Base-by-base conservation (phyloP, 1,139 yeast genomes). In the Candida pseudoviswanathii region DNA sequence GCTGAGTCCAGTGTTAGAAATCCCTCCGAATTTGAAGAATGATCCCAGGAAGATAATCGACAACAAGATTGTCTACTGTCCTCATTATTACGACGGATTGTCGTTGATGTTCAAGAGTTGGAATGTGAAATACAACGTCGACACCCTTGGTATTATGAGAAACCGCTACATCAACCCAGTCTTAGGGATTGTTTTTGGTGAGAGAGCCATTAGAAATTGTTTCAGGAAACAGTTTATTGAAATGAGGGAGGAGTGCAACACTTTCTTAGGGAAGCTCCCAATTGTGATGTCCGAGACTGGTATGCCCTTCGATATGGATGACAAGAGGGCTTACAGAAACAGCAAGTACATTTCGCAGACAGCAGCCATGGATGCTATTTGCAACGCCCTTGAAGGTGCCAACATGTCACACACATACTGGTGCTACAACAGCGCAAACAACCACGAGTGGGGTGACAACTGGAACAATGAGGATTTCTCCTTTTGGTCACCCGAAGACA, bases 401-500 rank as follows among this genome's bases (percentile, higher is more conserved):
- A 78, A 79, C 47, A 68, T 90, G 62, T 81, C 87, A 37, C 92
- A 85, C 64, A 85, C 96, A 1, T 80, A 84, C 58, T 92, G 99
- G 98, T 85, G 90, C 55, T 92, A 92, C 63, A 80, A 89, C 34
- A 77, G 86, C 9, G 70, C 73, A 43, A 92, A 91, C 63, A 71
- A 82, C 37, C 96, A 91, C 66, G 69, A 80, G 59, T 82, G 88
- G 84, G 99, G 99, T 0, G 99, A 92, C 65, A 67, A 79, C 37
- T 92, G 97, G 96, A 92, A 92, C 62, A 85, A 90, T 56, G 99
- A 92, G 63, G 98, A 92, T 65, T 84, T 94, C 60, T 88, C 96
- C 0, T 82, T 92, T 51, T 91, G 88, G 88, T 86, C 94, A 2
- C 68, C 73, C 3, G 95, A 89, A 53, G 92, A 87, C 59, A 62